Evolutionary conservation across 768 basidiomycete genomes (phyloP), one percentile per base, ranked within the genome.

Genomic region (Postia placenta): DNA sequence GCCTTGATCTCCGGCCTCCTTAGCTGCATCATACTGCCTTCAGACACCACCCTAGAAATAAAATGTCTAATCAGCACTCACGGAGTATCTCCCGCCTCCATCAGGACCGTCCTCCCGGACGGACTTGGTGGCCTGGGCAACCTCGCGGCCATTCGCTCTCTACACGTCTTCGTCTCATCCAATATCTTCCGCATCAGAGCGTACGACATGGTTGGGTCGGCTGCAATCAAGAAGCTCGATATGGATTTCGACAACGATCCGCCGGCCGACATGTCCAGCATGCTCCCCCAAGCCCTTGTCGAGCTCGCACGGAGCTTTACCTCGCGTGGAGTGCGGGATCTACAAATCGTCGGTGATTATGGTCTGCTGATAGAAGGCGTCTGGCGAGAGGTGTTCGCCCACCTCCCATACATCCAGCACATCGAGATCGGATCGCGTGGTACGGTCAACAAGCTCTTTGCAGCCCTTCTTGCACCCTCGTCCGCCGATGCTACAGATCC

Each of bases 91-190:
- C n/a, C 11, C 17, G 26, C 19, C 23, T 30, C 26, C 23, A 14
- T 45, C 33, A 17, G 30, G 11, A 5, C 30, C 33, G 26, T 36
- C n/a, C 23, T 45, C 33, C 45, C 5, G 6, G 3, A 30, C 6
- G 27, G n/a, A 4, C 9, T 27, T 4, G 9, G 14, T 30, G 33
- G 28, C 30, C 20, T 35, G 28, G 11, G 2, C 4, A 45, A 23
- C 23, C 7, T 36, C 20, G 30, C 19, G 9, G 27, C 5, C 11
- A 15, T n/a, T 14, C 27, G 22, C 30, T 35, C 45, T 14, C 45
- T 45, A 28, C 36, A 45, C 33, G 20, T 45, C 20, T 45, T 45
- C 33, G 45, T 45, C 4, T 28, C 45, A n/a, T 33, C 45, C 28
- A 45, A 45, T 23, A 45, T 45, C 11, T 45, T 45, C 23, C 27